A percentile compares a stretch with the other conserved stretches of the same genome.
Conservation (phyloP, 2,329 filamentous ascomycete genomes). For the Dactylella cylindrospora region DNA sequence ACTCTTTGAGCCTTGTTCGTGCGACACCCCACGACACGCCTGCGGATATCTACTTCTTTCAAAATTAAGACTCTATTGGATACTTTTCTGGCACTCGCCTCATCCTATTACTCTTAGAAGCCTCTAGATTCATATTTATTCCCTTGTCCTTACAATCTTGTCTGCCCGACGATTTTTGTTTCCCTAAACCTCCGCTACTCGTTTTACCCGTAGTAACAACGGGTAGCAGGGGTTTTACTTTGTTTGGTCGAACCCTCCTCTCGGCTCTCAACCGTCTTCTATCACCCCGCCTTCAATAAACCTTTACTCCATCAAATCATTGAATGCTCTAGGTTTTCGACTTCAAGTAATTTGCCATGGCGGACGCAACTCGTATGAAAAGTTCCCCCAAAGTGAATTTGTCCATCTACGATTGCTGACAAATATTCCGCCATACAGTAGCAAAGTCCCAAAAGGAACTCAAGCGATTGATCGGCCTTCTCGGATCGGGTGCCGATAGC, state of each 20-base stretch:
- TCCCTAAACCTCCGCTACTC: slow-evolving; percentile 17
- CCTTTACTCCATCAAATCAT: background rate
- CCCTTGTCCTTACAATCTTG: background rate
- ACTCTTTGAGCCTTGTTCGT: too few relatives aligned
- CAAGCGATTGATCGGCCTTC: slow-evolving; percentile 20
- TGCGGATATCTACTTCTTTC: too few relatives aligned
- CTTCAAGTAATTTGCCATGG: too few relatives aligned
- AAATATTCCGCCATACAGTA: too few relatives aligned
- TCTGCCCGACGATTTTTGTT: background rate
- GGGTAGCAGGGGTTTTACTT: slow-evolving; percentile 26
- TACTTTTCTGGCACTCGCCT: too few relatives aligned
- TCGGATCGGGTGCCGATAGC: slow-evolving; percentile 20
- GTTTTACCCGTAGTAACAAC: slow-evolving; percentile 35
- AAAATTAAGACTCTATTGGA: too few relatives aligned
- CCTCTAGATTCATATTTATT: too few relatives aligned
- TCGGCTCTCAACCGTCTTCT: slow-evolving; percentile 13
- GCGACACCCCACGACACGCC: slow-evolving; percentile 42
- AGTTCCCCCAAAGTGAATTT: too few relatives aligned
- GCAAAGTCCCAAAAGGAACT: slow-evolving; percentile 12
- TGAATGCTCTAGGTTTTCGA: slow-evolving; percentile 17
- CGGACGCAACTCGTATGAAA: too few relatives aligned
- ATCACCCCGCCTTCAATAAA: background rate
- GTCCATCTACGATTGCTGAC: too few relatives aligned
- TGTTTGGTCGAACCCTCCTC: background rate
- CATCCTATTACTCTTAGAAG: too few relatives aligned